Evolutionary conservation across 495 filamentous ascomycete species (phyloP), one percentile per base, ranked within the genome.

Genomic region (Penicillium coffeae): DNA sequence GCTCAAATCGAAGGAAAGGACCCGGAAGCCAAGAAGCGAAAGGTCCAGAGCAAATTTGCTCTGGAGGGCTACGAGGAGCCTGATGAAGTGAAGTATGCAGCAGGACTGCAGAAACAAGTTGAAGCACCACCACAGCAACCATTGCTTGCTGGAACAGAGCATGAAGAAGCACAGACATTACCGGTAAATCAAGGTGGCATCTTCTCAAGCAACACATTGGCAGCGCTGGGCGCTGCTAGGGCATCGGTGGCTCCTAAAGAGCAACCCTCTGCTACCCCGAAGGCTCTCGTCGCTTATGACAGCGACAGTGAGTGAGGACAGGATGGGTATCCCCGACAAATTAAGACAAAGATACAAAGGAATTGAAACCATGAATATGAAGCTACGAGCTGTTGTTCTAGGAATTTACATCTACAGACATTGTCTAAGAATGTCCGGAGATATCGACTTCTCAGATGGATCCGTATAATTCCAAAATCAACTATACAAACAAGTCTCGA

Each of bases 1-100:
- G 88, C 89, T 0, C 90, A 99, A 70, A 83, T 98, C 44, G 94
- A 99, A 66, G 94, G 93, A 8, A 82, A 85, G 25, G 90, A 95
- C 55, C 86, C 86, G 2, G 87, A 92, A 54, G 87, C 88, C 34
- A 77, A 82, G 60, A 96, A 94, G 72, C 75, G 89, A 58, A 91
- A 87, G 73, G 85, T 95, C 21, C 91, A 97, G 64, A 89, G 90
- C 13, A 83, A 79, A 12, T 96, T 95, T 60, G 94, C 90, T 1
- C 65, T 98, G 43, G 77, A 86, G 43, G 93, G 94, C 1, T 98
- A 97, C 63, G 90, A 97, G 54, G 89, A 89, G 14, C 90, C 92
- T 3, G 93, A 98, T 67, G 87, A 94, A 57, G 85, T 97, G 15
- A 95, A 91, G 79, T 95, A 90, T 71, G 88, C 90, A 3, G 72